Evolutionary conservation across 768 basidiomycete genomes (phyloP).

Genomic region (Mycena galericulata): DNA sequence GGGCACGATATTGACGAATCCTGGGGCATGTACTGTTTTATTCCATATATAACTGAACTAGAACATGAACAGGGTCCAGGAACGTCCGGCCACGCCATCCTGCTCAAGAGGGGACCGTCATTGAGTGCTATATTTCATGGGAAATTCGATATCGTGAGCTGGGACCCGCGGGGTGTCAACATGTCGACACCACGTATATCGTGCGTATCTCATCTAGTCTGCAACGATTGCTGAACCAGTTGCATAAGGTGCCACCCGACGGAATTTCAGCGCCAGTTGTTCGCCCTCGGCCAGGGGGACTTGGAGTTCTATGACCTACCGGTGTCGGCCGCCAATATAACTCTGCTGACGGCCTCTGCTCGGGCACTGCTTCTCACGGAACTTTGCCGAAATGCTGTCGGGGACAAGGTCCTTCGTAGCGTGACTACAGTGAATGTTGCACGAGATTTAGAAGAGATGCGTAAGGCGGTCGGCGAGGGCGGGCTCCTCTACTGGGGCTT

Average conservation of each 20-base stretch:
- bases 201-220: background rate
- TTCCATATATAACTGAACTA: background rate
- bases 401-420: slow-evolving; percentile 26
- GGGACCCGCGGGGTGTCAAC: slow-evolving; percentile 30
- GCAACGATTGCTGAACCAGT: background rate
- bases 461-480: slow-evolving; percentile 19
- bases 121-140: slow-evolving; percentile 17
- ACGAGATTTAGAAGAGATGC: slow-evolving; percentile 28
- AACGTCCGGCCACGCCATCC: slow-evolving; percentile 15
- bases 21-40: slow-evolving; percentile 9
- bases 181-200: slow-evolving; percentile 27
- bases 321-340: background rate
- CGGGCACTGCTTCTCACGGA: slow-evolving; percentile 15
- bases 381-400: slow-evolving; percentile 14
- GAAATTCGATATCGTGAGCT: slow-evolving; percentile 27
- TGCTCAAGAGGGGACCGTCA: slow-evolving; percentile 18
- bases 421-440: slow-evolving; percentile 25
- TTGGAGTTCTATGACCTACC: background rate
- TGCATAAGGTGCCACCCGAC: slow-evolving; percentile 18
- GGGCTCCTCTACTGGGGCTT: slow-evolving; percentile 23
- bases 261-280: slow-evolving; percentile 14
- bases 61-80: slow-evolving; percentile 14
- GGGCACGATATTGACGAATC: slow-evolving; percentile 26
- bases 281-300: slow-evolving; percentile 8
- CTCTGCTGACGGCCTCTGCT: slow-evolving; percentile 5